These are phyloP conservation scores for Priceomyces castillae DNA, from an alignment of 805 yeast species.

Conservation along the genomic window DNA sequence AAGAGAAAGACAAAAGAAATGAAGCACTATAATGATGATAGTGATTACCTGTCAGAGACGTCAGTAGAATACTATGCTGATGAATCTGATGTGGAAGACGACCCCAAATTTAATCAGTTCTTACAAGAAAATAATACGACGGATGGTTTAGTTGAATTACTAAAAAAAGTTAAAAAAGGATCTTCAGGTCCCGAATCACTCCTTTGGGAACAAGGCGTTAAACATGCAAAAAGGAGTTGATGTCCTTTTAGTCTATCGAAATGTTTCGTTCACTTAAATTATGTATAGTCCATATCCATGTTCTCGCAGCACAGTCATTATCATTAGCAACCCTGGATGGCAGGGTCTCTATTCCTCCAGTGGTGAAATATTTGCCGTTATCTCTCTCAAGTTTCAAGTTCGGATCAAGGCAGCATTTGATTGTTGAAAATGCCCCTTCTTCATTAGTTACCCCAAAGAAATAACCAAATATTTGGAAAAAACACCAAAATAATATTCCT, in stretches of 20 bases:
- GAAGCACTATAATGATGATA: constrained; percentile 14
- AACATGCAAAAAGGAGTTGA: constrained; percentile 1
- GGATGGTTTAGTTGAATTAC: constrained; percentile 5
- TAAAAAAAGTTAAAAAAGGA: constrained; percentile 3
- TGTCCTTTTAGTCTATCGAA: constrained; percentile 12
- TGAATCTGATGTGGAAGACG: constrained; percentile 8
- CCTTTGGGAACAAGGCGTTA: constrained; percentile 9
- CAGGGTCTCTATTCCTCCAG: constrained; percentile 53
- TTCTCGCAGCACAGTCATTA: constrained; percentile 58
- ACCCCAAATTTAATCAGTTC: constrained; percentile 4
- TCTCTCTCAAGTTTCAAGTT: constrained; percentile 48
- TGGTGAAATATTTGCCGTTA: constrained; percentile 67
- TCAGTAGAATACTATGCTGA: constrained; percentile 9
- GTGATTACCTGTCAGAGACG: constrained; percentile 16
- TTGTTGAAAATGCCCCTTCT: constrained; percentile 64
- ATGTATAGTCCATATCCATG: constrained; percentile 78
- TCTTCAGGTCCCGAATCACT: constrained; percentile 7
- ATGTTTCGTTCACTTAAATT: constrained; percentile 51
- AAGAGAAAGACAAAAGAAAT: constrained; percentile 7
- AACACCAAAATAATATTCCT: constrained; percentile 71
- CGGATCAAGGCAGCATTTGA: constrained; percentile 60
- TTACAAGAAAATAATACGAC: constrained; percentile 3
- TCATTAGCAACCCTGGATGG: constrained; percentile 59
- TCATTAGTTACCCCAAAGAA: constrained; percentile 71
- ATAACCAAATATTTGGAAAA: constrained; percentile 66